phyloP scores from a whole-genome alignment of 208 protist species.

The Leishmania amazonensis region DNA sequence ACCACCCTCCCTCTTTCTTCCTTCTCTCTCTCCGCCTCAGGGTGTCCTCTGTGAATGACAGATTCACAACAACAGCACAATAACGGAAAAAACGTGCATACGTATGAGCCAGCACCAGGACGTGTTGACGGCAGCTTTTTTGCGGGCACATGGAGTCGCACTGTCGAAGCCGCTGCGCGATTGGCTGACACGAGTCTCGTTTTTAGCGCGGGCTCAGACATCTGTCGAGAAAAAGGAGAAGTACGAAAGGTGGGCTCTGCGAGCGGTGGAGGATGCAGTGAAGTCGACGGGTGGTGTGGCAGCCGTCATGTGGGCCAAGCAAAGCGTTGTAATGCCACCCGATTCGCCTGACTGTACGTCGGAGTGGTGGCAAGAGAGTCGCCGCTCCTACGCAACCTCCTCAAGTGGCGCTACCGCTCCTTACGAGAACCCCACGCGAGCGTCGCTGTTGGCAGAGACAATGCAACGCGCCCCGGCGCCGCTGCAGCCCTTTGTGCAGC shows the following conservation, averaged over 20 bases:
- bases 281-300: conserved; percentile 34
- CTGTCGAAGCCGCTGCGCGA: conserved; percentile 51
- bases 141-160: conserved; percentile 48
- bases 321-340: conserved; percentile 69
- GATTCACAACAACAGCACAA: neutral
- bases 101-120: conserved; percentile 26
- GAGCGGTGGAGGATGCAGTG: conserved; percentile 55
- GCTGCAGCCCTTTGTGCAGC: conserved; percentile 55
- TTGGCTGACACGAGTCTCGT: conserved; percentile 70
- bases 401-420: neutral
- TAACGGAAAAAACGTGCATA: neutral
- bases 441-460: conserved; percentile 46
- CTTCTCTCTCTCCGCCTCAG: conserved; percentile 2
- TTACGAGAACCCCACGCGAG: conserved; percentile 16
- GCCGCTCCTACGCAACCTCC: neutral
- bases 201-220: conserved; percentile 50
- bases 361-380: conserved; percentile 23
- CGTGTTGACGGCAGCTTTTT: conserved; percentile 52
- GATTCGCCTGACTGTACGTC: conserved; percentile 42
- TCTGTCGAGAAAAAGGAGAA: conserved; percentile 38
- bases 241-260: conserved; percentile 75
- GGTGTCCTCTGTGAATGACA: neutral
- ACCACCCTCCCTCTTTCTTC: neutral
- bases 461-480: conserved; percentile 49
- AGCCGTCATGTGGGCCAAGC: conserved; percentile 47